Conservation (phyloP, 495 filamentous ascomycete genomes). For the Penicillium nucicola region DNA sequence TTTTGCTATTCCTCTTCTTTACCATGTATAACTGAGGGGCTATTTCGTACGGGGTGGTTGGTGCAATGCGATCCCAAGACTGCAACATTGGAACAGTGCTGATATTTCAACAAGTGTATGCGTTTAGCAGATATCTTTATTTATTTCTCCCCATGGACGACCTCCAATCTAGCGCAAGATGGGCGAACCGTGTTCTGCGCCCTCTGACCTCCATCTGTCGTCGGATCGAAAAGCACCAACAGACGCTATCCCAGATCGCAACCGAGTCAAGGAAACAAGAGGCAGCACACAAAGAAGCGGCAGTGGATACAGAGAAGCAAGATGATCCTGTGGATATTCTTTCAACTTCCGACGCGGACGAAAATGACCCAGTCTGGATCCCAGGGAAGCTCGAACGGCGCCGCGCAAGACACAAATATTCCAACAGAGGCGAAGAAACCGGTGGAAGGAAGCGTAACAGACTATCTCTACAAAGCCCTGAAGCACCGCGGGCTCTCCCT, state of each 20-base stretch:
- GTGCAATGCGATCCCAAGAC: background rate
- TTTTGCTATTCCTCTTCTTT: slow-evolving; percentile 4
- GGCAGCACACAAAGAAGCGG: slow-evolving; percentile 1
- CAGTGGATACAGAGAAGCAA: background rate
- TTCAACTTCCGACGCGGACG: slow-evolving; percentile 37
- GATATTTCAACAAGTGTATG: slow-evolving; percentile 5
- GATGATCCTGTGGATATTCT: slow-evolving; percentile 1
- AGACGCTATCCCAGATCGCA: slow-evolving; percentile 33
- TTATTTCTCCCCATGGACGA: slow-evolving; percentile 33
- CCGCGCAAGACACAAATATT: slow-evolving; percentile 38
- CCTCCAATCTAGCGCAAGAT: slow-evolving; percentile 41
- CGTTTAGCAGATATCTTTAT: slow-evolving; percentile 4
- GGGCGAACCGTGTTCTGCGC: slow-evolving; percentile 49
- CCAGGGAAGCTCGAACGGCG: slow-evolving; percentile 36
- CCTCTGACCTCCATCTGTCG: slow-evolving; percentile 44
- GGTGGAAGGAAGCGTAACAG: slow-evolving; percentile 24
- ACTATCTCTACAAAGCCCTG: slow-evolving; percentile 37
- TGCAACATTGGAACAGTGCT: background rate
- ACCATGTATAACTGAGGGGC: slow-evolving; percentile 14
- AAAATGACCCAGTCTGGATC: slow-evolving; percentile 44
- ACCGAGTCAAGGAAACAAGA: slow-evolving; percentile 22
- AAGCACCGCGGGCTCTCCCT: slow-evolving; percentile 34
- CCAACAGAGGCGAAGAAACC: slow-evolving; percentile 26
- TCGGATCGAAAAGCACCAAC: slow-evolving; percentile 43
- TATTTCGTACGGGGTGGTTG: slow-evolving; percentile 1